Evolutionary conservation across 2,329 filamentous ascomycete genomes (phyloP).

Genomic region (Dothistroma septosporum): DNA sequence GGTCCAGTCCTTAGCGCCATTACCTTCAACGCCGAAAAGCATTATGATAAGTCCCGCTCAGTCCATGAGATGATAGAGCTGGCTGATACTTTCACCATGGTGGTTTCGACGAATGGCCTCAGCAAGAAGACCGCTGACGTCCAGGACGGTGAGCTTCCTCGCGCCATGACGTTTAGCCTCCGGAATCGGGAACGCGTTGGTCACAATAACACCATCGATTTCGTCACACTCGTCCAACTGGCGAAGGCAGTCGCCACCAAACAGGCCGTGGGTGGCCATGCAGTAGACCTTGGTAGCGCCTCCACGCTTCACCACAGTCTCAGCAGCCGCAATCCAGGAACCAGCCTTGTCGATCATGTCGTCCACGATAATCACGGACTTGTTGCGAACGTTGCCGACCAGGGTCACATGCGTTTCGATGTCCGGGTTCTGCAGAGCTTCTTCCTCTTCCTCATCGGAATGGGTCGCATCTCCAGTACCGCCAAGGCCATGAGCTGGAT

Average conservation of each 20-base stretch:
- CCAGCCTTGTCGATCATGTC: slow-evolving; percentile 98
- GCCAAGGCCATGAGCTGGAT: slow-evolving; percentile 57
- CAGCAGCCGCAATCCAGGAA: slow-evolving; percentile 95
- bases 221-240: slow-evolving; percentile 89
- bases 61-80: slow-evolving; percentile 46
- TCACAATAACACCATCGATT: slow-evolving; percentile 91
- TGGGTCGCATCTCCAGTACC: slow-evolving; percentile 79
- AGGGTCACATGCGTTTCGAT: slow-evolving; percentile 94
- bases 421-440: slow-evolving; percentile 72
- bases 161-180: slow-evolving; percentile 65
- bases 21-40: background rate
- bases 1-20: background rate
- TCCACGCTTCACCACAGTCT: slow-evolving; percentile 91
- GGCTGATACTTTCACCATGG: slow-evolving; percentile 77
- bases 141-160: slow-evolving; percentile 82
- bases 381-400: slow-evolving; percentile 87
- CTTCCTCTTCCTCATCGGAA: slow-evolving; percentile 88
- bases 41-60: slow-evolving; percentile 7
- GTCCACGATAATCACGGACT: slow-evolving; percentile 90
- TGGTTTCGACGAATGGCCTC: slow-evolving; percentile 96
- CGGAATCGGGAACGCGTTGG: slow-evolving; percentile 92
- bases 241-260: slow-evolving; percentile 82
- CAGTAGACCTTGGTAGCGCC: slow-evolving; percentile 91
- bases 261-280: slow-evolving; percentile 94
- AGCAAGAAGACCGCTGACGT: slow-evolving; percentile 79